Base-by-base conservation (phyloP, 163 green algal species). In the Prototheca wickerhamii region DNA sequence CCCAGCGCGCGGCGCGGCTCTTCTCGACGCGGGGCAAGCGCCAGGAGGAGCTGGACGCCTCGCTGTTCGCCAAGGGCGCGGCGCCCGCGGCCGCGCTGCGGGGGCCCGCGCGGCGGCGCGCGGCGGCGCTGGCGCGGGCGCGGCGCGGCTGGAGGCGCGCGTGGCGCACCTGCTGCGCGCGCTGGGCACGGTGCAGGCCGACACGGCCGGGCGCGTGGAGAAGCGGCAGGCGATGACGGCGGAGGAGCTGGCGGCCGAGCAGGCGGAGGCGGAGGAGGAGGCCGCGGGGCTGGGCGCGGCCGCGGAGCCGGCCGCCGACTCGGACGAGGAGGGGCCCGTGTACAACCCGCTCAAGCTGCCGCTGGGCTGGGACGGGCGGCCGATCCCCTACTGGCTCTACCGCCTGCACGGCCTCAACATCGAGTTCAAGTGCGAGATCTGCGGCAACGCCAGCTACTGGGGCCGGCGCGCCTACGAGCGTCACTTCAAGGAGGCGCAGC, bases 381-480 rank as follows among this genome's bases (percentile, higher is more conserved):
- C 93, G 68, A 98, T 99, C 70, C 93, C 93, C 29, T 98, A 96
- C 79, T 99, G 93, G 93, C 87, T 99, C 28, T 99, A 98, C 84
- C 98, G 98, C 83, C 82, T 99, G 70, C 93, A 99, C 69, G 93
- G 93, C 15, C 80, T 99, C 26, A 96, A 97, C 70, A 81, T 86
- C 65, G 90, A 97, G 76, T 97, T 95, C 73, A 87, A 90, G 71
- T 98, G 92, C 75, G 92, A 98, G 79, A 97, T 98, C 57, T 99
- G 93, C 70, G 93, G 93, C 53, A 88, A 91, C 68, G 83, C 86
- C 50, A 89, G 46, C 50, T 98, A 98, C 82, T 95, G 87, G 84
- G 92, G 92, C 4, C 76, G 93, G 26, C 75, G 93, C 17, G 93
- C 89, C 20, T 99, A 92, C 72, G 93, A 99, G 80, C 72, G 76